A percentile compares a stretch with the other conserved stretches of the same genome.
These are phyloP conservation scores for Dimocarpus longan DNA, from an alignment of 345 rosid species.

Conservation along the genomic window DNA sequence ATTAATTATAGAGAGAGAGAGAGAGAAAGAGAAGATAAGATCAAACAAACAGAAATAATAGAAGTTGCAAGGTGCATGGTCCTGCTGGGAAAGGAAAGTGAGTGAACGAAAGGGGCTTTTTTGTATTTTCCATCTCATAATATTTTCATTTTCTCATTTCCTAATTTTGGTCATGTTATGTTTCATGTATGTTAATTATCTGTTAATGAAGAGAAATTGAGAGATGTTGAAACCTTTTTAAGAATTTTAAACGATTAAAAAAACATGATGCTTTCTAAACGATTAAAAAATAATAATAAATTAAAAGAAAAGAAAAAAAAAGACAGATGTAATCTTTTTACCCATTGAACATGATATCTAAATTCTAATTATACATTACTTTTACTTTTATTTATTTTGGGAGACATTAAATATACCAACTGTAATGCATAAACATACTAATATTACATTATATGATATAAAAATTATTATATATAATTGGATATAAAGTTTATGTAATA, in stretches of 20 bases:
- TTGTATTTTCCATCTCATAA: neutral
- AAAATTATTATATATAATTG: too few species aligned
- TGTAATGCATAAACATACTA: too few species aligned
- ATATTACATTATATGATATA: too few species aligned
- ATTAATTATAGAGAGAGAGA: neutral
- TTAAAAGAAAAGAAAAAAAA: too few species aligned
- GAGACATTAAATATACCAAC: too few species aligned
- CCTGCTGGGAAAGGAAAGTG: neutral
- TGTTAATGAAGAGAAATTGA: slow-evolving; percentile 6
- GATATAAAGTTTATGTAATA: too few species aligned
- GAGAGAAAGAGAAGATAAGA: neutral
- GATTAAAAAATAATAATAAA: too few species aligned
- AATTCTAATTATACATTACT: too few species aligned
- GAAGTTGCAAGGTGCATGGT: neutral
- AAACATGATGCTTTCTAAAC: neutral
- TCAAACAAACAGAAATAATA: neutral
- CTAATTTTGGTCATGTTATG: neutral
- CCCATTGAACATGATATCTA: too few species aligned
- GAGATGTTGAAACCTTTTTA: neutral
- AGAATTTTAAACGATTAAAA: too few species aligned
- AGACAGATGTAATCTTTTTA: too few species aligned
- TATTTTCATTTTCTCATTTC: neutral
- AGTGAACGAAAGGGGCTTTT: neutral
- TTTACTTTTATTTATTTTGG: too few species aligned
- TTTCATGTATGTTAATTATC: slow-evolving; percentile 4